These are phyloP conservation scores for Wickerhamiella azymoides DNA, from an alignment of 805 yeast species.

Conservation along the genomic window DNA sequence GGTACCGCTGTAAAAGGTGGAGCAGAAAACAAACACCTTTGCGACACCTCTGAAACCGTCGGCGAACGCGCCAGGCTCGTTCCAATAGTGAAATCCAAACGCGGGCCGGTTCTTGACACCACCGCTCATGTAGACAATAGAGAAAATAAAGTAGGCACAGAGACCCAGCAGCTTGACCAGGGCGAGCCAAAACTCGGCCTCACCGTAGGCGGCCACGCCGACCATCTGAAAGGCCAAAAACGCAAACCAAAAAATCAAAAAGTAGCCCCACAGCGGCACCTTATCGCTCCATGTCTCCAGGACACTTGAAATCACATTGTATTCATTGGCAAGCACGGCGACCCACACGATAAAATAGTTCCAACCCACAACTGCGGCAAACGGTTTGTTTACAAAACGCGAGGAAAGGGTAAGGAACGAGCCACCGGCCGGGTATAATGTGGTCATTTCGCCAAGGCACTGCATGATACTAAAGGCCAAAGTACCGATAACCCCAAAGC, in stretches of 20 bases:
- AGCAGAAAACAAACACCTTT: constrained; percentile 40
- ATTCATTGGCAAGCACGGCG: constrained; percentile 35
- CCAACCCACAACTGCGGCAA: constrained; percentile 36
- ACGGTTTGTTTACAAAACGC: constrained; percentile 34
- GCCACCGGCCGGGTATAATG: constrained; percentile 41
- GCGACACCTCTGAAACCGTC: constrained; percentile 34
- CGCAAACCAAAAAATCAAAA: constrained; percentile 38
- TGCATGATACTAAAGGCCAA: constrained; percentile 42
- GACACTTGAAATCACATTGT: constrained; percentile 34
- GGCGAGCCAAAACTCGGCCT: constrained; percentile 49
- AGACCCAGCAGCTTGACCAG: constrained; percentile 43
- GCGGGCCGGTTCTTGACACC: constrained; percentile 38
- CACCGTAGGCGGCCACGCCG: constrained; percentile 45
- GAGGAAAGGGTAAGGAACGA: constrained; percentile 36
- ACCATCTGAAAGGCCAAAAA: constrained; percentile 34
- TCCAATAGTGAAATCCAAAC: constrained; percentile 49
- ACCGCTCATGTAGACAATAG: constrained; percentile 43
- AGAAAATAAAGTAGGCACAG: constrained; percentile 40
- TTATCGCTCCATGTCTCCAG: constrained; percentile 33
- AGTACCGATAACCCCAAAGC: constrained; percentile 36
- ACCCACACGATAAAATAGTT: constrained; percentile 40
- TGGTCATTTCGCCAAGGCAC: constrained; percentile 41
- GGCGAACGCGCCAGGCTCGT: constrained; percentile 35
- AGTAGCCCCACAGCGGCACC: constrained; percentile 35
- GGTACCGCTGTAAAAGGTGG: constrained; percentile 46